Conservation (phyloP, 495 filamentous ascomycete genomes). For the Tuber brumale region DNA sequence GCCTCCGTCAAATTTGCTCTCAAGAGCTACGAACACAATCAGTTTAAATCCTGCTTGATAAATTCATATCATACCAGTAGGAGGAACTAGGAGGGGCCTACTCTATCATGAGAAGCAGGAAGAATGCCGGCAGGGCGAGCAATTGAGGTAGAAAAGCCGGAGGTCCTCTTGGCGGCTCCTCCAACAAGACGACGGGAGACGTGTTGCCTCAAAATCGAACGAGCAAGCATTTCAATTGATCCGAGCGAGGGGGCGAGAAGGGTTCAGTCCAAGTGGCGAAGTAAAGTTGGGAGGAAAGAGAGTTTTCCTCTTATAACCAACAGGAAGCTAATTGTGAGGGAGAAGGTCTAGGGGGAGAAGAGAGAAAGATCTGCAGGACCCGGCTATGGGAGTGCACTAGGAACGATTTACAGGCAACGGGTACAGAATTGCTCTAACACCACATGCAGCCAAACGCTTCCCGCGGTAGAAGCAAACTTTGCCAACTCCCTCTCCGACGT, state of each 20-base stretch:
- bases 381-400: not conserved
- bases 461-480: not conserved
- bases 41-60: conserved; percentile 19
- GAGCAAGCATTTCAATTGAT: conserved; percentile 23
- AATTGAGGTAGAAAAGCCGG: conserved; percentile 44
- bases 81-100: not conserved
- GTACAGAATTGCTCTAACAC: not conserved
- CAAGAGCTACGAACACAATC: conserved; percentile 57
- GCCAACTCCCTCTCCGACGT: not conserved
- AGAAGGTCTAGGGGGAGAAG: not conserved
- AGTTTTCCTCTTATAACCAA: not conserved
- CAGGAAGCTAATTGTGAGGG: not conserved
- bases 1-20: conserved; percentile 70
- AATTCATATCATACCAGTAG: not conserved
- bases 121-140: conserved; percentile 31
- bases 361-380: not conserved
- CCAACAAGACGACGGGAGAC: conserved; percentile 20
- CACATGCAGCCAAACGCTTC: not conserved
- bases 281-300: not conserved
- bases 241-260: not conserved
- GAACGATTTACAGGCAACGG: not conserved
- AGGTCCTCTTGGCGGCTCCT: conserved; percentile 44
- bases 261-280: not conserved
- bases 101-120: conserved; percentile 27
- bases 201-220: conserved; percentile 32